Conservation (phyloP, 345 rosid genomes). For the Euphorbia tirucalli region DNA sequence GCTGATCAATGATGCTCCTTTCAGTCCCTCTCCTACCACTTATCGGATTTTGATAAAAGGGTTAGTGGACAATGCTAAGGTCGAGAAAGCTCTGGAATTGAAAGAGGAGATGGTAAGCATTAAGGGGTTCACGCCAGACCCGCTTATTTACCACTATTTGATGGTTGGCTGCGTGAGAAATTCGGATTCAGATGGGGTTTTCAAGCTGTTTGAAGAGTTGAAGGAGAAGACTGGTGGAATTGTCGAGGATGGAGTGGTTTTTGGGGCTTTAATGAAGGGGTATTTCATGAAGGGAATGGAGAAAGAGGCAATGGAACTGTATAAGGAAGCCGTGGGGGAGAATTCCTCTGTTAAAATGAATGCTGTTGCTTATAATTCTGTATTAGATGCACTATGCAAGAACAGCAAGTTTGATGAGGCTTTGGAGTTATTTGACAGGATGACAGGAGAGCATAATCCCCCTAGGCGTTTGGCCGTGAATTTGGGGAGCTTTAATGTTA, state of each 20-base stretch:
- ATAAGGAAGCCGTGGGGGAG: slow-evolving; percentile 52
- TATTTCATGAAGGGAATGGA: slow-evolving; percentile 72
- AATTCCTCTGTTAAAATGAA: slow-evolving; percentile 62
- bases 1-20: slow-evolving; percentile 58
- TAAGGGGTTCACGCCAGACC: slow-evolving; percentile 59
- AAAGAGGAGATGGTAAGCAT: slow-evolving; percentile 64
- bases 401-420: slow-evolving; percentile 75
- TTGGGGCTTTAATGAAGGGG: slow-evolving; percentile 76
- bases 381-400: slow-evolving; percentile 71
- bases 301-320: slow-evolving; percentile 75
- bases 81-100: slow-evolving; percentile 79
- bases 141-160: slow-evolving; percentile 64
- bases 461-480: slow-evolving; percentile 62
- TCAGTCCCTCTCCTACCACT: slow-evolving; percentile 73
- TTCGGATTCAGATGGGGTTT: slow-evolving; percentile 55
- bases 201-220: slow-evolving; percentile 66
- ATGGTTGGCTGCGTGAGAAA: slow-evolving; percentile 60
- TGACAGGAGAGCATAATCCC: slow-evolving; percentile 62
- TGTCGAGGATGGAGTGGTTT: slow-evolving; percentile 74
- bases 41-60: slow-evolving; percentile 76
- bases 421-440: slow-evolving; percentile 61
- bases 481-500: slow-evolving; percentile 85
- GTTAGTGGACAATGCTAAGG: slow-evolving; percentile 65
- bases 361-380: slow-evolving; percentile 60
- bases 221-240: slow-evolving; percentile 71